Conservation (phyloP, 495 filamentous ascomycete species). For the Penicillium atrosanguineum region DNA sequence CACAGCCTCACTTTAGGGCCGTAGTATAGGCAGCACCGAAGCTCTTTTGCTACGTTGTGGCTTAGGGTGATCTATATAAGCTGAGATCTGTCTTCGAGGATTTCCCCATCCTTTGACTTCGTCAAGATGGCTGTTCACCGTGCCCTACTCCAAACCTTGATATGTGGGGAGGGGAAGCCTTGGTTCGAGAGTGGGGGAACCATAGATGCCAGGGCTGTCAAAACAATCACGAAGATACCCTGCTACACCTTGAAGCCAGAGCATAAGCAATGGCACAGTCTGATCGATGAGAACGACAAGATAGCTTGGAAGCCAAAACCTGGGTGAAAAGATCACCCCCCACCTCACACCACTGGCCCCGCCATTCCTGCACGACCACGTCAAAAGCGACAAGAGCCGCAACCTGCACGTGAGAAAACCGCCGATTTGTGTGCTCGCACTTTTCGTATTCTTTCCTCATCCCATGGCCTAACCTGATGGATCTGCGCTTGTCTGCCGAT, state of each 20-base stretch:
- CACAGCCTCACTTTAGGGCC: background rate
- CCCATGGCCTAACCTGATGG: constrained; percentile 24
- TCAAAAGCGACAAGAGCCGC: constrained; percentile 28
- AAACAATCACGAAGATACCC: background rate
- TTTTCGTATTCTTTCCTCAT: constrained; percentile 4
- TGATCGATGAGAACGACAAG: background rate
- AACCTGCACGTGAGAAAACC: constrained; percentile 19
- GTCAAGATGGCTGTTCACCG: background rate
- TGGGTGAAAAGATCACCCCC: background rate
- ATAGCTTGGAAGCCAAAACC: background rate
- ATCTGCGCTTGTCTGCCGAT: constrained; percentile 48
- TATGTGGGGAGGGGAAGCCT: background rate
- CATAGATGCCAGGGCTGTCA: background rate
- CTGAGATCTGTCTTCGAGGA: background rate
- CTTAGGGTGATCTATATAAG: background rate
- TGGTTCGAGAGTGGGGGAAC: background rate
- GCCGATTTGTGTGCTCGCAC: background rate
- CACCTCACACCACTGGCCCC: constrained; percentile 18
- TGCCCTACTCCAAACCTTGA: background rate
- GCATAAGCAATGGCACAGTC: too few species aligned
- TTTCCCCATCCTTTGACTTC: background rate
- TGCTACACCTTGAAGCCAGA: too few species aligned
- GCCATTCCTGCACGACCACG: constrained; percentile 32
- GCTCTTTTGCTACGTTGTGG: background rate
- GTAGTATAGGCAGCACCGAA: background rate